Percentiles rank a stretch among this genome's conserved stretches.
These are phyloP conservation scores for Paecilomyces fulvus DNA, from an alignment of 2,329 filamentous ascomycete genomes.

Conservation along the genomic window DNA sequence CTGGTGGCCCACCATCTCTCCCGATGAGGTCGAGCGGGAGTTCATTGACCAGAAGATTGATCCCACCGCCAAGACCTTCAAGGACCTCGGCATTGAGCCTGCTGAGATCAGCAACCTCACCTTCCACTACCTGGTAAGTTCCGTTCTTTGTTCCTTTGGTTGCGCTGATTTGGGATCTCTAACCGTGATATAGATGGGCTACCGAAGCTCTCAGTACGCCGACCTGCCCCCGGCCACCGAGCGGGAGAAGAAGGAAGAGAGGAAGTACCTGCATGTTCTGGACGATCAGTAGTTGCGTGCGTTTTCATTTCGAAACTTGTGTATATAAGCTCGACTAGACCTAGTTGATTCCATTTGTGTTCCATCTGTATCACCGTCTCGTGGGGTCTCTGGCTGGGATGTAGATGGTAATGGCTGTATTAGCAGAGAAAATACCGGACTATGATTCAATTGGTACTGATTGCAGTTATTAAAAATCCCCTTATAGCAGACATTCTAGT, in stretches of 20 bases:
- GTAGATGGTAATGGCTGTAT: background rate
- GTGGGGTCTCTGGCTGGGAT: background rate
- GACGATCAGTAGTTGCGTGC: slow-evolving; percentile 61
- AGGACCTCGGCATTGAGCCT: slow-evolving; percentile 83
- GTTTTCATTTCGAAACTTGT: slow-evolving; percentile 22
- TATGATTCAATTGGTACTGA: background rate
- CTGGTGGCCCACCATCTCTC: slow-evolving; percentile 81
- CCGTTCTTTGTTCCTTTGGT: background rate
- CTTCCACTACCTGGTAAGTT: slow-evolving; percentile 83
- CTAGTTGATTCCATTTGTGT: slow-evolving; percentile 21
- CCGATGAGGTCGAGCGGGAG: slow-evolving; percentile 82
- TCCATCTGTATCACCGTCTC: background rate
- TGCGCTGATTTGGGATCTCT: slow-evolving; percentile 4
- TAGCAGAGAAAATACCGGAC: background rate
- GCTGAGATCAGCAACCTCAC: slow-evolving; percentile 78
- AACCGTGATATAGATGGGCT: slow-evolving; percentile 60
- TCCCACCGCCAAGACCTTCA: slow-evolving; percentile 85
- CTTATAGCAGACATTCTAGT: background rate
- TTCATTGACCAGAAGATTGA: slow-evolving; percentile 92
- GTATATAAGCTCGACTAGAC: slow-evolving; percentile 34
- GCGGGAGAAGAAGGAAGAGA: slow-evolving; percentile 88
- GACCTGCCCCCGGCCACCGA: slow-evolving; percentile 92
- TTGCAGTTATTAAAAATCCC: background rate
- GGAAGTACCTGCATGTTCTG: slow-evolving; percentile 91
- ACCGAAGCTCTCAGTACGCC: slow-evolving; percentile 79